Evolutionary conservation across 139 green algal species (phyloP), one percentile per base, ranked within the genome.

Genomic region (Desmodesmus armatus): DNA sequence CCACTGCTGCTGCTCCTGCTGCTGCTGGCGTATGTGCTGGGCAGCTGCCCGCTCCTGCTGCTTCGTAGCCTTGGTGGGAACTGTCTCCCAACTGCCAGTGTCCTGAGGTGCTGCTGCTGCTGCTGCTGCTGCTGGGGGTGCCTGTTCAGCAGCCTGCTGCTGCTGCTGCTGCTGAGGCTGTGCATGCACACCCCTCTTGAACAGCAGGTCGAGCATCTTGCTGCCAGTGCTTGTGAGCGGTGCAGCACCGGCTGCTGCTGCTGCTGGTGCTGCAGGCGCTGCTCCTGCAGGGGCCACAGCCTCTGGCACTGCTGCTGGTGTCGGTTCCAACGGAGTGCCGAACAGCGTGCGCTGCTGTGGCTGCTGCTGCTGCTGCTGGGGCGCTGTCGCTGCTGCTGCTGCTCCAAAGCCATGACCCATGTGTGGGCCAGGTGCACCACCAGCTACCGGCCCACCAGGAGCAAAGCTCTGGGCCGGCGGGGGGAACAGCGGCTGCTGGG

Each of bases 301-400:
- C 19, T 35, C n/a, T 35, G 62, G 62, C 62, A 72, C 29, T 41
- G 62, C n/a, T 41, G 62, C 25, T 70, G 66, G 21, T 44, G 66
- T 7, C 2, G 40, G 29, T 55, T 88, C 69, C 11, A 88, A 35
- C 29, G 80, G 80, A 3, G 80, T 88, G 39, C 73, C 83, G 62
- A 81, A 83, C 41, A 88, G 73, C 15, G 83, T 89, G 19, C 77
- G 66, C 73, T 79, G 84, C 78, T 71, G 85, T 31, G 85, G 65
- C 47, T 67, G 47, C 73, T 66, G 73, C 73, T 80, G 72, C 74
- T 69, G 74, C 47, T 67, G 47, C 49, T 53, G 69, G 37, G 53
- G 69, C 69, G 35, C 31, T 6, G 3, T 4, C 17, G 51, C 31
- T 33, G 58, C 43, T 35, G 77, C 60, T 13, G 66, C 69, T 43